These are phyloP conservation scores for Alternaria conjuncta DNA, from an alignment of 2,329 filamentous ascomycete genomes.

Conservation along the genomic window DNA sequence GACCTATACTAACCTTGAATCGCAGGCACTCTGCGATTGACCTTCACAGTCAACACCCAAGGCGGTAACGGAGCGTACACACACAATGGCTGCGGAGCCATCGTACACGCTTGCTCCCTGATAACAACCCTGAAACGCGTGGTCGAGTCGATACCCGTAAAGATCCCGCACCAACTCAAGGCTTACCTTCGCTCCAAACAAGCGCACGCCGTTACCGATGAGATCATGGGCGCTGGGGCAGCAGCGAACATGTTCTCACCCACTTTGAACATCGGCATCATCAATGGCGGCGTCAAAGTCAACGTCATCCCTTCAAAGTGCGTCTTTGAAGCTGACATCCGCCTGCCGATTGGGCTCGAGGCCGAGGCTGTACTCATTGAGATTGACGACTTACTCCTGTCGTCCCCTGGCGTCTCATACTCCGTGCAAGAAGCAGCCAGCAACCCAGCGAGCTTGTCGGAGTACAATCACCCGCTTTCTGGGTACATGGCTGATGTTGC, in stretches of 20 bases:
- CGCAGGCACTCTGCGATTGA: not conserved
- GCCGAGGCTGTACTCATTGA: slow-evolving; percentile 5
- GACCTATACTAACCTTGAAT: not conserved
- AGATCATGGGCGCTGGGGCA: not conserved
- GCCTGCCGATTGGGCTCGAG: slow-evolving; percentile 50
- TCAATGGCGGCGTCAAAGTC: slow-evolving; percentile 52
- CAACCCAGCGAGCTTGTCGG: not conserved
- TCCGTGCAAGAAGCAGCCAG: not conserved
- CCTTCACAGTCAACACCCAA: not conserved
- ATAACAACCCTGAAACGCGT: not conserved
- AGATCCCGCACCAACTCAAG: not conserved
- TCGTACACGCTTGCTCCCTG: not conserved
- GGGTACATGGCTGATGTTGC: not conserved
- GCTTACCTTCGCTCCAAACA: not conserved
- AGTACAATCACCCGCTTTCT: not conserved
- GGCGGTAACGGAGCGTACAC: not conserved
- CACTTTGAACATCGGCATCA: slow-evolving; percentile 33
- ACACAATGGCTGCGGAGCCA: not conserved
- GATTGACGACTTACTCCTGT: not conserved
- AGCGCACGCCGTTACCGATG: not conserved
- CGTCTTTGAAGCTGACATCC: slow-evolving; percentile 50
- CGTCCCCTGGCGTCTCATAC: not conserved
- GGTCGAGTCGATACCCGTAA: not conserved
- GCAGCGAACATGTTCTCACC: not conserved
- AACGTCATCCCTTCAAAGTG: slow-evolving; percentile 52